Base-by-base conservation (phyloP, 306 rosid genomes). In the Vigna angularis region DNA sequence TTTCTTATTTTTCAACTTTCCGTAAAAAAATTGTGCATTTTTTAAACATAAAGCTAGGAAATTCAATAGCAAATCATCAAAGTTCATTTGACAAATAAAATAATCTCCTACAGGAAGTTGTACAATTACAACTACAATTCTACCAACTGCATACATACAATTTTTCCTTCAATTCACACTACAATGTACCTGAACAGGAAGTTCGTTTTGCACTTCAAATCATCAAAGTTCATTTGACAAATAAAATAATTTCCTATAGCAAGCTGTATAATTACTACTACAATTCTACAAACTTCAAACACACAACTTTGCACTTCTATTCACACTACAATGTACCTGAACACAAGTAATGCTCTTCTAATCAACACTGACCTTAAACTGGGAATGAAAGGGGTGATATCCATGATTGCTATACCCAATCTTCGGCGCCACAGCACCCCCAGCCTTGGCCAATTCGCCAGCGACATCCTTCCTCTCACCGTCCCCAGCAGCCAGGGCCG, bases 371-470 rank as follows among this genome's bases (percentile, higher is more conserved):
- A 96, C 99, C 99, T 96, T 96, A 84, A 88, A 96, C 91, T 91
- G 99, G 40, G 99, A 96, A 93, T 91, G 98, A 91, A 91, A 93
- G 48, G 93, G 97, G 85, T 93, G 97, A 82, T 82, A 96, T 42
- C 85, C 94, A 85, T 91, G 94, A 89, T 24, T 89, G 86, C 91
- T 90, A 87, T 84, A 96, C 73, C 94, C 98, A 83, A 84, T 59
- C 85, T 96, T 96, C 1, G 93, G 88, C 3, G 75, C 77, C 77
- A 67, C 80, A 1, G 70, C 56, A 1, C 79, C 88, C 0, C 76
- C 73, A 0, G 83, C 66, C 84, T 93, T 93, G 50, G 88, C 90
- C 1, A 83, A 79, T 67, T 92, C 98, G 7, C 32, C 50, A 10
- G 45, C 48, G 47, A 30, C 59, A 44, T 96, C 99, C 85, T 96